phyloP scores from a whole-genome alignment of 2,329 filamentous ascomycete genomes.

The Hirsutella rhossiliensis region DNA sequence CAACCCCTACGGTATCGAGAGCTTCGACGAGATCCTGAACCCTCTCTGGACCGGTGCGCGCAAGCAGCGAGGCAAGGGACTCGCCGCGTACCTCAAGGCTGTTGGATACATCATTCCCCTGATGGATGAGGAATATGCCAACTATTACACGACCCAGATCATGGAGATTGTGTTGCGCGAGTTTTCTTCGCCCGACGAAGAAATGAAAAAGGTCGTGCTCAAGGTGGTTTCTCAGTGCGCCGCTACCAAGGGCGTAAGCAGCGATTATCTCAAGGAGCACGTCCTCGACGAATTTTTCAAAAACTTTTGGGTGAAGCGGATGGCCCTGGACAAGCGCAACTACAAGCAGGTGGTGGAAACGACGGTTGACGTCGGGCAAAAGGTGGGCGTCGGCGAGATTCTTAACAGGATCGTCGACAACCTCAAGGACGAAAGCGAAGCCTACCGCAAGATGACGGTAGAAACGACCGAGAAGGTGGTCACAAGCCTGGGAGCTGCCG shows the following conservation, averaged over 20 bases:
- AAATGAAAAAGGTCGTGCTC: conserved; percentile 99
- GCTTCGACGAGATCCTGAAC: conserved; percentile 94
- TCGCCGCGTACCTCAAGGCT: conserved; percentile 92
- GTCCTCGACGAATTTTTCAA: conserved; percentile 97
- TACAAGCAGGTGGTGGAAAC: conserved; percentile 97
- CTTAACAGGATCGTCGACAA: conserved; percentile 88
- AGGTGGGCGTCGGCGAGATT: conserved; percentile 95
- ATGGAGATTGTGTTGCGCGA: conserved; percentile 97
- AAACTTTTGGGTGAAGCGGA: conserved; percentile 93
- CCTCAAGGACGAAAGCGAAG: conserved; percentile 94
- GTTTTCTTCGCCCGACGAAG: conserved; percentile 93
- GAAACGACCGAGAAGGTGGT: conserved; percentile 97
- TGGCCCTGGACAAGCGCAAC: conserved; percentile 95
- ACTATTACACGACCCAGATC: conserved; percentile 96
- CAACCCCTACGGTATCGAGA: conserved; percentile 97
- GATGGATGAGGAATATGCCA: conserved; percentile 99
- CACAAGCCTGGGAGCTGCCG: conserved; percentile 81
- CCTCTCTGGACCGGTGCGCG: conserved; percentile 93
- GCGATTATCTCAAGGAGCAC: conserved; percentile 87
- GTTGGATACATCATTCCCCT: conserved; percentile 97
- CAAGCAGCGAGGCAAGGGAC: conserved; percentile 91
- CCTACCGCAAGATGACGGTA: conserved; percentile 98
- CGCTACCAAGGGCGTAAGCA: conserved; percentile 86
- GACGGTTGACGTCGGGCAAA: conserved; percentile 91
- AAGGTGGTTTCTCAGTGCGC: conserved; percentile 97